These are phyloP conservation scores for Conticribra guillardii DNA, from an alignment of 108 stramenopile species.

Conservation along the genomic window DNA sequence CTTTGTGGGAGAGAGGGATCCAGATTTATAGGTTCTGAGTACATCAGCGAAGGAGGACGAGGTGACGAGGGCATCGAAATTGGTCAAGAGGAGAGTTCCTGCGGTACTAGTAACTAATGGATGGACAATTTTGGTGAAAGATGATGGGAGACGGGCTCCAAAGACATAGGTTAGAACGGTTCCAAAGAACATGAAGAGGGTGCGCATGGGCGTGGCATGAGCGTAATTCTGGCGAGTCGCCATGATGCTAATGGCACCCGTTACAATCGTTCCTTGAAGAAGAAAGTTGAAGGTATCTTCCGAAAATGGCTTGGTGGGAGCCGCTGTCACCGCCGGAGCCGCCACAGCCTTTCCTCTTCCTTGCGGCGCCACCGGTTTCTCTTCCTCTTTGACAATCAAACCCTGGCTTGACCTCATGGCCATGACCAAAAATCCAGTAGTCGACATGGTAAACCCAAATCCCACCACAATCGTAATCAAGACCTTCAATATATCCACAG, in stretches of 20 bases:
- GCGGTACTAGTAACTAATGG: constrained; percentile 52
- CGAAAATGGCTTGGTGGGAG: constrained; percentile 51
- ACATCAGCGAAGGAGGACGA: constrained; percentile 49
- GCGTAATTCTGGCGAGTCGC: constrained; percentile 22
- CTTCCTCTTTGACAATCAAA: constrained; percentile 17
- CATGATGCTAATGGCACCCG: constrained; percentile 52
- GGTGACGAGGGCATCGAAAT: constrained; percentile 39
- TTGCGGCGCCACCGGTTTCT: background rate
- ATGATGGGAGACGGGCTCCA: constrained; percentile 48
- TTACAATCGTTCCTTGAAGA: constrained; percentile 30
- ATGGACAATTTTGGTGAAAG: constrained; percentile 56
- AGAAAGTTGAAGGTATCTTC: constrained; percentile 45
- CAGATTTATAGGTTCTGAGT: constrained; percentile 47
- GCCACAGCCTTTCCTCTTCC: constrained; percentile 12
- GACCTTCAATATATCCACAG: constrained; percentile 61
- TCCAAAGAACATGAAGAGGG: constrained; percentile 48
- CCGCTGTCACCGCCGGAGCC: constrained; percentile 10
- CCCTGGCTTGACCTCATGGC: constrained; percentile 36
- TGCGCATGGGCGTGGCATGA: constrained; percentile 44
- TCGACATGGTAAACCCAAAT: constrained; percentile 48
- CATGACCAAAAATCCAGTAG: constrained; percentile 42
- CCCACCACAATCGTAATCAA: constrained; percentile 47
- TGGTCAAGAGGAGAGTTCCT: constrained; percentile 43
- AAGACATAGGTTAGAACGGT: constrained; percentile 51
- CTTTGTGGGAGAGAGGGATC: constrained; percentile 31